Base-by-base conservation (phyloP, 2,329 filamentous ascomycete species). In the Alternaria sp. region DNA sequence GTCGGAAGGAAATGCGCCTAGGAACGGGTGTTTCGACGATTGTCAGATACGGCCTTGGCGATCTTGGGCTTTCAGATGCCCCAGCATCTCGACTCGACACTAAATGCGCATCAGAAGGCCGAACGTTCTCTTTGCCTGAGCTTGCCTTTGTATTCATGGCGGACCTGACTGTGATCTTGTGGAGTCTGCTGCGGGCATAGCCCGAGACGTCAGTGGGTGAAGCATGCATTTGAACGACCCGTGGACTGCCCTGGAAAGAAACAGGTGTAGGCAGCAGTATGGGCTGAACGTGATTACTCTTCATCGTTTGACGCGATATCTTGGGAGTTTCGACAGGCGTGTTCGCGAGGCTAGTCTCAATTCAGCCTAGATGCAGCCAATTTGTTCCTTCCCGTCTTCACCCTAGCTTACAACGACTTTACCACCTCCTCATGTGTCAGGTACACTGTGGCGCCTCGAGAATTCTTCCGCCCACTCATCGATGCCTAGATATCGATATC, bases 401-500 rank as follows among this genome's bases (percentile, higher is more conserved):
- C 9, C 15, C 19, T 21, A 40, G n/a, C 13, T 19, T 36, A 36
- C 13, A n/a, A 10, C 36, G 28, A 36, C 9, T 9, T 32, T n/a
- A 40, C 49, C 36, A 36, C 43, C 17, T 21, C 30, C 19, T 21
- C 12, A 36, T 40, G 28, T 52, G 19, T 23, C 30, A 15, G 11
- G 21, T 40, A 36, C 13, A 44, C 43, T 21, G 19, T 52, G 13
- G 36, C 32, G n/a, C 49, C 19, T 25, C 28, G 23, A 21, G 28
- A 40, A 40, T 57, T 57, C 19, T 61, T 51, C 54, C 58, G 49
- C 60, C 40, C 44, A 57, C 30, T 57, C 40, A 54, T 50, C 3
- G 17, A 13, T 15, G 13, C 8, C 4, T 23, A 40, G 8, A 19
- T 40, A 17, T 40, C 36, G 36, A 40, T 11, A 40, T 17, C 36